Evolutionary conservation across 1,139 yeast species (phyloP).

Genomic region (Suhomyces yuchorum): DNA sequence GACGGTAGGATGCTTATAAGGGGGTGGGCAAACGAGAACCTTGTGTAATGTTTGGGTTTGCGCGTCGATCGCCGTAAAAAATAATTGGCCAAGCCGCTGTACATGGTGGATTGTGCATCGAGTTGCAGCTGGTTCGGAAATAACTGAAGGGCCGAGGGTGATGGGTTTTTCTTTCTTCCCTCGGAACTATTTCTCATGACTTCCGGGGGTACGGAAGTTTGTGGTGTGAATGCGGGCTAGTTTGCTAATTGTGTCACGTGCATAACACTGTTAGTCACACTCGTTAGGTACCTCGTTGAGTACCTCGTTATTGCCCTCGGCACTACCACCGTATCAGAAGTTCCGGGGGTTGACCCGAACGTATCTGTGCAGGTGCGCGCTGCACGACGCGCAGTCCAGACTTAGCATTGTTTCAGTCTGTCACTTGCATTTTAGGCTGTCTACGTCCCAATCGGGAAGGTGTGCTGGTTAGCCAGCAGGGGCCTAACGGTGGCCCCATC

Average conservation of each 20-base stretch:
- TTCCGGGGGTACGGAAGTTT: not conserved
- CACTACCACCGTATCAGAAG: not conserved
- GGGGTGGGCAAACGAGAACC: constrained; percentile 1
- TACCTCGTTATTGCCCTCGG: not conserved
- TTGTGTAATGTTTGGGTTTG: constrained; percentile 12
- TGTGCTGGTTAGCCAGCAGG: not conserved
- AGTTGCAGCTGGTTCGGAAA: not conserved
- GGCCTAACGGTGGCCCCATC: not conserved
- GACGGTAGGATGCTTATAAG: constrained; percentile 5
- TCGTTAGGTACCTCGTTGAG: no score
- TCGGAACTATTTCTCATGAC: no score
- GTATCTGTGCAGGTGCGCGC: not conserved
- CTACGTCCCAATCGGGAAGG: constrained; percentile 4
- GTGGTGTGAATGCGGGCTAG: no score
- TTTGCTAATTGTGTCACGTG: not conserved
- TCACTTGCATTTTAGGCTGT: constrained; percentile 4
- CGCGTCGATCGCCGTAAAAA: constrained; percentile 5
- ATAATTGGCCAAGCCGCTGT: not conserved
- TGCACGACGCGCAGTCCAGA: constrained; percentile 7
- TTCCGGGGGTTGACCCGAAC: not conserved
- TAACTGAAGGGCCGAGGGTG: no score
- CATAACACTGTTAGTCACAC: no score
- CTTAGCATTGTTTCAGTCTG: constrained; percentile 1
- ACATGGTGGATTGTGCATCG: not conserved
- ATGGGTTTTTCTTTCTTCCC: not conserved